A percentile compares a stretch with the other conserved stretches of the same genome.
phyloP scores from a whole-genome alignment of 2,329 filamentous ascomycete species.

The Penicillium italicum region DNA sequence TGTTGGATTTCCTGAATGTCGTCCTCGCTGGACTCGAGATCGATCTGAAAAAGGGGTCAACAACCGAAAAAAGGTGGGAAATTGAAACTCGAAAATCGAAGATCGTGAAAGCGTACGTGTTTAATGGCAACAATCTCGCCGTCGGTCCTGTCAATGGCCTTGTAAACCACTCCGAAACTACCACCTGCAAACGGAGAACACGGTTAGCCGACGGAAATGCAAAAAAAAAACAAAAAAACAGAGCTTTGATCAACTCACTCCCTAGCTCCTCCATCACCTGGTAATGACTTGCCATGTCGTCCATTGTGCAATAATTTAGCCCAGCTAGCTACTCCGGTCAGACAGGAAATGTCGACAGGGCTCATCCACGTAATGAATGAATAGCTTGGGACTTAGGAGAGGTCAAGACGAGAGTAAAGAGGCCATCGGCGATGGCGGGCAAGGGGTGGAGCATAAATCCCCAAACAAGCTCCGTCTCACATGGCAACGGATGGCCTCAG shows the following conservation, averaged over 20 bases:
- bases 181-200: conserved; percentile 59
- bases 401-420: conserved; percentile 5
- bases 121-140: conserved; percentile 96
- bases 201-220: conserved; percentile 14
- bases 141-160: conserved; percentile 85
- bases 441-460: conserved; percentile 25
- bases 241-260: conserved; percentile 58
- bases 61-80: neutral
- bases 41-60: conserved; percentile 62
- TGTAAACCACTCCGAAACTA: conserved; percentile 96
- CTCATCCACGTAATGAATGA: conserved; percentile 11
- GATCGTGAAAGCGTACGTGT: conserved; percentile 61
- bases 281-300: conserved; percentile 74
- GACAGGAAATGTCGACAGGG: conserved; percentile 15
- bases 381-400: conserved; percentile 6
- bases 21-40: conserved; percentile 97
- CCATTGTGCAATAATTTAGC: conserved; percentile 32
- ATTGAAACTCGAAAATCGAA: neutral
- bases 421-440: conserved; percentile 4
- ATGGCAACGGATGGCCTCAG: conserved; percentile 18
- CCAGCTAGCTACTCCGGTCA: conserved; percentile 17
- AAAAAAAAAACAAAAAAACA: neutral
- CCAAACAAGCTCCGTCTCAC: conserved; percentile 25
- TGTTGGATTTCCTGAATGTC: conserved; percentile 98
- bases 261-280: conserved; percentile 95